A percentile compares a stretch with the other conserved stretches of the same genome.
Evolutionary conservation across 2,329 filamentous ascomycete species (phyloP).

Genomic region (Botrytis tulipae): DNA sequence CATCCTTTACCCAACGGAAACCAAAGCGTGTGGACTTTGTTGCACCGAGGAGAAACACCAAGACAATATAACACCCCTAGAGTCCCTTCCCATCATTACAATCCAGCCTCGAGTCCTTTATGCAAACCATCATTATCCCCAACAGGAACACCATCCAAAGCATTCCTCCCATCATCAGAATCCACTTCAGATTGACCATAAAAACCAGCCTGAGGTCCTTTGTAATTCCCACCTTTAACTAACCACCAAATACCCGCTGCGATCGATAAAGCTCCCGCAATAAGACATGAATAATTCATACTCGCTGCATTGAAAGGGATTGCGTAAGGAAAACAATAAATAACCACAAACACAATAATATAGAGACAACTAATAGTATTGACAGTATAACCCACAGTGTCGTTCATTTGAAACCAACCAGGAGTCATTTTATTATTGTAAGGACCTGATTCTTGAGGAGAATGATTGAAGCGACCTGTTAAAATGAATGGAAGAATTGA

Average conservation of each 20-base stretch:
- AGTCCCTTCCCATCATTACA: neutral
- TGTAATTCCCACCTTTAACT: conserved; percentile 31
- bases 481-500: conserved; percentile 60
- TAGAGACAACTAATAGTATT: conserved; percentile 55
- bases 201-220: conserved; percentile 28
- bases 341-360: conserved; percentile 59
- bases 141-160: neutral
- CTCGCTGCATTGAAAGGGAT: conserved; percentile 46
- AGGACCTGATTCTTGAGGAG: conserved; percentile 15
- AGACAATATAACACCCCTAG: no score
- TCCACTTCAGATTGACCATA: neutral
- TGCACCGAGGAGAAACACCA: no score
- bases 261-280: conserved; percentile 45
- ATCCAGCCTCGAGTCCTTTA: neutral
- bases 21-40: neutral
- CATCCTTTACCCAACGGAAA: neutral
- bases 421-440: conserved; percentile 45
- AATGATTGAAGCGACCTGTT: conserved; percentile 40
- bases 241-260: conserved; percentile 46
- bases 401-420: conserved; percentile 58
- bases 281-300: conserved; percentile 54
- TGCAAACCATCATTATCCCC: neutral
- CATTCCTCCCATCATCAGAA: neutral
- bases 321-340: conserved; percentile 59
- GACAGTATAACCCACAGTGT: conserved; percentile 48